Evolutionary conservation across 345 rosid species (phyloP), one percentile per base, ranked within the genome.

Genomic region (Citrus inodora): DNA sequence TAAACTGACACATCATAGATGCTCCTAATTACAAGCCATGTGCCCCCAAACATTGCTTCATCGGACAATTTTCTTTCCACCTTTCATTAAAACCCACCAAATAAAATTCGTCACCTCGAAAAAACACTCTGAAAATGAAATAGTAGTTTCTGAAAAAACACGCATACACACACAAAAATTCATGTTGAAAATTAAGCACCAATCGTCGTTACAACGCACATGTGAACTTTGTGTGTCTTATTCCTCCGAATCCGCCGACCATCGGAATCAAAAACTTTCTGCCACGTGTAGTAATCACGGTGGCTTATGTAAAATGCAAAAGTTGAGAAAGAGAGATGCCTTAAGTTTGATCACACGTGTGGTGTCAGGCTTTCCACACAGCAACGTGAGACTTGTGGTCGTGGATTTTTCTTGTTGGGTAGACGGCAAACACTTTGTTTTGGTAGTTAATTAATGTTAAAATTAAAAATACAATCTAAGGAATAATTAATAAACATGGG

Each of bases 371-470:
- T 32, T 28, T 14, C 35, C 40, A 32, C 62, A 24, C 38, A 19
- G 27, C 81, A 59, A 73, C 48, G 69, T 81, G 55, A 71, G 81
- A 61, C 51, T 9, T 7, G 30, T 66, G 67, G 21, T 40, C 81
- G 77, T 76, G 79, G 77, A 64, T 70, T 80, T 78, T 75, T 62
- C 63, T 65, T 78, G 81, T 58, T 85, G 84, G 82, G 79, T 56
- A 32, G 75, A 75, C 79, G 79, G 81, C 76, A 33, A 66, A 58
- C 82, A 67, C 55, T 78, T 71, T 46, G 8, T 2, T 46, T 13
- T 13, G 17, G 51, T 13, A 3, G 51, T 11, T 13, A 46, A 46
- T 46, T 71, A 21, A 60, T n/a, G 35, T 33, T 25, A 66, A 33
- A 30, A 17, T 22, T 35, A 8, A 59, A 59, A 59, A 27, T 38